Base-by-base conservation (phyloP, 768 basidiomycete genomes). In the Trametes sanguinea region DNA sequence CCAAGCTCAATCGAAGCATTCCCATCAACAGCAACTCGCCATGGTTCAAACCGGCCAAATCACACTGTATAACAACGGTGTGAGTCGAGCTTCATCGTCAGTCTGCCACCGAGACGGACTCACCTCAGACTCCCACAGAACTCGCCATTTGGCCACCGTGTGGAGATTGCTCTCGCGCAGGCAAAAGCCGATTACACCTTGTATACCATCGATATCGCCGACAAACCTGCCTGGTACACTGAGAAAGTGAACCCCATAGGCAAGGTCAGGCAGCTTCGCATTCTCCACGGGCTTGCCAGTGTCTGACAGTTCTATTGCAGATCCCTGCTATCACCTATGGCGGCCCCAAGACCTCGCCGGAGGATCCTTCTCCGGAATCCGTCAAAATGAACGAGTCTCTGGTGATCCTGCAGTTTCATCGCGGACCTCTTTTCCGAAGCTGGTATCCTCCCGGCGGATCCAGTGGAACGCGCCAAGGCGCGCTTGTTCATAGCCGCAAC, bases 181-280 rank as follows among this genome's bases (percentile, higher is more conserved):
- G 78, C 81, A 1, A 75, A 78, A 3, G 76, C 81, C 4, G 65
- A 78, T 1, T 83, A 76, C 69, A 82, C 76, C 17, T 71, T 76
- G 8, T 85, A 76, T 60, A 80, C 85, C 63, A 80, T 89, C 43
- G 83, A 88, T 66, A 70, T 89, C 9, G 16, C 43, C 55, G 83
- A 84, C 74, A 89, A 88, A 73, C 87, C 87, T 0, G 82, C 79
- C 51, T 88, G 87, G 87, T 88, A 85, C 68, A 80, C 81, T 0
- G 77, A 80, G 0, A 79, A 83, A 57, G 81, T 90, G 42, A 89
- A 89, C 72, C 83, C 83, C 0, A 83, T 80, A 0, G 81, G 82
- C 73, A 88, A 88, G 80, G 87, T 85, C 14, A 48, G 54, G 7
- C 68, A 30, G 35, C 11, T 43, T 14, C 14, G 10, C 42, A 16